Evolutionary conservation across 805 yeast genomes (phyloP).

Genomic region (Metschnikowia bowlesiae): DNA sequence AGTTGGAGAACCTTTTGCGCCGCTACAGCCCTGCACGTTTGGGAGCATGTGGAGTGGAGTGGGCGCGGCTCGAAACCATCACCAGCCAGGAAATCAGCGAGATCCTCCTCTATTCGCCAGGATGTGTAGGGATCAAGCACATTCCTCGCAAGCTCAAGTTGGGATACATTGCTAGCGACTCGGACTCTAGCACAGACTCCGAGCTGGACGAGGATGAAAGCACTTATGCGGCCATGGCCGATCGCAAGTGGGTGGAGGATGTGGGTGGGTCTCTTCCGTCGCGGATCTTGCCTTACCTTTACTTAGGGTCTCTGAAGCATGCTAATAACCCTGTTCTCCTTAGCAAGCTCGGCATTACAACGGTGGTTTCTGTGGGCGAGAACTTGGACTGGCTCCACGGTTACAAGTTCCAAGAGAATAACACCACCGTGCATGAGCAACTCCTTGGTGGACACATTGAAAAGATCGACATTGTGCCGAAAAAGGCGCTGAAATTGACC

Average conservation of each 20-base stretch:
- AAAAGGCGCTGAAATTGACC: slow-evolving; percentile 11
- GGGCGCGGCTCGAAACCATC: slow-evolving; percentile 31
- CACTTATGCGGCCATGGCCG: slow-evolving; percentile 1
- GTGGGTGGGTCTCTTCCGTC: slow-evolving; percentile 77
- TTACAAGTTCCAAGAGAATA: slow-evolving; percentile 22
- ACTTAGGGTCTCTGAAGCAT: slow-evolving; percentile 78
- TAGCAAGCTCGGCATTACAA: slow-evolving; percentile 59
- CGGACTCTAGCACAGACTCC: slow-evolving; percentile 18
- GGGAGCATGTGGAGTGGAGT: slow-evolving; percentile 15
- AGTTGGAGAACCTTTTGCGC: slow-evolving; percentile 58
- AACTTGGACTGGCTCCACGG: slow-evolving; percentile 56
- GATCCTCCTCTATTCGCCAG: slow-evolving; percentile 20
- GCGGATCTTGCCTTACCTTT: slow-evolving; percentile 73
- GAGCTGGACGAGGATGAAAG: slow-evolving; percentile 11
- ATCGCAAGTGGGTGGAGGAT: slow-evolving; percentile 34
- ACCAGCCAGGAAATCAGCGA: slow-evolving; percentile 31
- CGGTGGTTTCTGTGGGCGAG: slow-evolving; percentile 87
- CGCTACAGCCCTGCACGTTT: slow-evolving; percentile 50
- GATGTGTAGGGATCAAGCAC: neutral
- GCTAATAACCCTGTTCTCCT: slow-evolving; percentile 70
- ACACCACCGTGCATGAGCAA: slow-evolving; percentile 22
- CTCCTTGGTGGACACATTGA: slow-evolving; percentile 31
- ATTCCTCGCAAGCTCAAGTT: slow-evolving; percentile 16
- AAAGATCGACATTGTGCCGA: slow-evolving; percentile 24
- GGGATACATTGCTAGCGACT: slow-evolving; percentile 28